Evolutionary conservation across 2,329 filamentous ascomycete genomes (phyloP), one percentile per base, ranked within the genome.

Genomic region (Ascochyta fabae): DNA sequence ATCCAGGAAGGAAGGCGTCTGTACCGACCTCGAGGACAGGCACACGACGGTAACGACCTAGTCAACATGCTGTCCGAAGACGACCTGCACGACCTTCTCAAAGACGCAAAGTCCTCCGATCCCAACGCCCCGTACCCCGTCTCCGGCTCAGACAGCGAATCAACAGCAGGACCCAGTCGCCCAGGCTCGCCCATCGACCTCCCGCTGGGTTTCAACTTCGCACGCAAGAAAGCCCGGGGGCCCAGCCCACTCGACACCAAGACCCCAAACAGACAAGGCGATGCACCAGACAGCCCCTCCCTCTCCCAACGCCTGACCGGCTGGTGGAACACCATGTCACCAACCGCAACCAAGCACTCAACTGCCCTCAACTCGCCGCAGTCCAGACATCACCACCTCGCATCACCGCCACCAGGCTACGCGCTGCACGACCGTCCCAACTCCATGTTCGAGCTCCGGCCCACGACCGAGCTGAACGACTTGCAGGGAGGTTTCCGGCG

Each of bases 1-100:
- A 85, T 88, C 44, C 80, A 86, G 58, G 77, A 84, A 61, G 86
- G 85, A 2, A 73, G 86, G 1, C 72, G 77, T n/a, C 73, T 75
- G 22, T 78, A 75, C 36, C 73, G 71, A 19, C 65, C 68, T 26
- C 62, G 64, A 6, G 62, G 72, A 9, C 58, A 57, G 27, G 69
- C 75, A 45, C 62, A 60, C 26, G 70, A 69, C 36, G 71, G 75
- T 44, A 66, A 64, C 55, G 64, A 75, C 47, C 12, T 78, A 47
- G 38, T 71, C 56, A 75, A 71, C 49, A 70, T 79, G 6, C 66
- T 82, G 6, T 79, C 76, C 16, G 78, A 80, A 56, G 80, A 82
- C 31, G 80, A 83, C 53, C 70, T 82, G 6, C 70, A 71, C 39
- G 69, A 65, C 3, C 68, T 82, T 19, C 72, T 81, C 26, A 66